phyloP scores from a whole-genome alignment of 768 basidiomycete species.

The Russula abietina region DNA sequence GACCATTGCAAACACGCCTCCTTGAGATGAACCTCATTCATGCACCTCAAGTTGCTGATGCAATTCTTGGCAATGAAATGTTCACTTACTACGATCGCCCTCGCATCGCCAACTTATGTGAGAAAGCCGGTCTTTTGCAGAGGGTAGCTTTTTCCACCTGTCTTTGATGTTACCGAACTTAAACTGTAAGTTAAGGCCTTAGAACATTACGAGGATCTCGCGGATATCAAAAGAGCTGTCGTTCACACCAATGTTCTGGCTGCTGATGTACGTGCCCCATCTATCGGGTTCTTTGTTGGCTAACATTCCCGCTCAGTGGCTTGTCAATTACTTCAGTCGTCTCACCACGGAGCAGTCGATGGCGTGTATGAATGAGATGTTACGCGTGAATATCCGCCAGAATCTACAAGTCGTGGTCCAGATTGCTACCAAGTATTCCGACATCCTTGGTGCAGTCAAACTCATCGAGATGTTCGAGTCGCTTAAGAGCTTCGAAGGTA shows the following conservation, averaged over 20 bases:
- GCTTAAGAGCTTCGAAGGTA: constrained; percentile 96
- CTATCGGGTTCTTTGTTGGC: neutral
- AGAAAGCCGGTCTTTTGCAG: constrained; percentile 95
- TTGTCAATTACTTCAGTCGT: constrained; percentile 93
- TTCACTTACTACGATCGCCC: constrained; percentile 95
- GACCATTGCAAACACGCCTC: constrained; percentile 89
- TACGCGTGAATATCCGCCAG: constrained; percentile 93
- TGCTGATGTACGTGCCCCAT: constrained; percentile 55
- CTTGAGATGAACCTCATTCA: constrained; percentile 97
- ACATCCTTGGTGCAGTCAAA: constrained; percentile 94
- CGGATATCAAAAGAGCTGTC: constrained; percentile 98
- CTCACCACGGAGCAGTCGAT: constrained; percentile 97
- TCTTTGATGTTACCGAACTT: neutral
- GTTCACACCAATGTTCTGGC: constrained; percentile 85
- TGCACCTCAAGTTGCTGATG: constrained; percentile 98
- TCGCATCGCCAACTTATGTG: constrained; percentile 94
- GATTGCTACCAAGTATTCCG: constrained; percentile 98
- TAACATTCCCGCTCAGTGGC: constrained; percentile 56
- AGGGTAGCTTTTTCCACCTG: constrained; percentile 48
- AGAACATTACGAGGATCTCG: constrained; percentile 95
- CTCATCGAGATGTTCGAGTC: constrained; percentile 98
- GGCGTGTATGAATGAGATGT: constrained; percentile 95
- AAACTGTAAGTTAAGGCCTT: constrained; percentile 59
- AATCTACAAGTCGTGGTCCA: constrained; percentile 95
- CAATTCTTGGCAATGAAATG: constrained; percentile 98